Conservation (phyloP, 805 yeast species). For the Ogataea thermomethanolica region DNA sequence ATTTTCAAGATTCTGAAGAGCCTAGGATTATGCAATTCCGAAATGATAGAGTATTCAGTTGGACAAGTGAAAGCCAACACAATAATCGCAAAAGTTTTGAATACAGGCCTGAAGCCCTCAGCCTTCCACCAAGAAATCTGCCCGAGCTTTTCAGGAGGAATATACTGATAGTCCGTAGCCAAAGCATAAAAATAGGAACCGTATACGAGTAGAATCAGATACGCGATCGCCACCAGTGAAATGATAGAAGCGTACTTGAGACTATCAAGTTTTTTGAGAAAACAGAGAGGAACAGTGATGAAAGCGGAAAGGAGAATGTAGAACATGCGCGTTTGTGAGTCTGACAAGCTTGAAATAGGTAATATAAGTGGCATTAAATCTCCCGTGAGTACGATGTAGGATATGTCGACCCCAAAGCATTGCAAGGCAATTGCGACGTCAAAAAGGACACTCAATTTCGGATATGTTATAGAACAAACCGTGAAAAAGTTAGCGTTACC, state of each 20-base stretch:
- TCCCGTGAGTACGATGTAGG: constrained; percentile 71
- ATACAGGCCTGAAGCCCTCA: constrained; percentile 41
- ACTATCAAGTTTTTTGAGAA: constrained; percentile 59
- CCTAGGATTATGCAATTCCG: constrained; percentile 58
- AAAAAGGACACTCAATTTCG: constrained; percentile 63
- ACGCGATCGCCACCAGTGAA: constrained; percentile 63
- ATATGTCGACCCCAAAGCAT: constrained; percentile 74
- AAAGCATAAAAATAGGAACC: constrained; percentile 40
- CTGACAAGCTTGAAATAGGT: constrained; percentile 35
- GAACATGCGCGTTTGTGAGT: constrained; percentile 38
- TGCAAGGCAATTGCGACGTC: constrained; percentile 73
- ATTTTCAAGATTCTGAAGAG: constrained; percentile 46
- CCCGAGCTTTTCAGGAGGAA: constrained; percentile 42
- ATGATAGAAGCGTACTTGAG: constrained; percentile 68
- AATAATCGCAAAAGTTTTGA: constrained; percentile 68
- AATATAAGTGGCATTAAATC: constrained; percentile 64
- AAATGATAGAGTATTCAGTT: constrained; percentile 72
- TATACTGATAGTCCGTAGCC: constrained; percentile 35
- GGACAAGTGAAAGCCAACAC: constrained; percentile 83
- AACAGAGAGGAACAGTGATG: constrained; percentile 61
- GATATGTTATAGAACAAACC: constrained; percentile 68
- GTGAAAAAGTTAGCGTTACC: constrained; percentile 72
- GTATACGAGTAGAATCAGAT: constrained; percentile 54
- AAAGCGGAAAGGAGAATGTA: constrained; percentile 52
- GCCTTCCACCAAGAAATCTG: constrained; percentile 40